Conservation (phyloP, 2,329 filamentous ascomycete genomes). For the Orbilia ellipsospora region DNA sequence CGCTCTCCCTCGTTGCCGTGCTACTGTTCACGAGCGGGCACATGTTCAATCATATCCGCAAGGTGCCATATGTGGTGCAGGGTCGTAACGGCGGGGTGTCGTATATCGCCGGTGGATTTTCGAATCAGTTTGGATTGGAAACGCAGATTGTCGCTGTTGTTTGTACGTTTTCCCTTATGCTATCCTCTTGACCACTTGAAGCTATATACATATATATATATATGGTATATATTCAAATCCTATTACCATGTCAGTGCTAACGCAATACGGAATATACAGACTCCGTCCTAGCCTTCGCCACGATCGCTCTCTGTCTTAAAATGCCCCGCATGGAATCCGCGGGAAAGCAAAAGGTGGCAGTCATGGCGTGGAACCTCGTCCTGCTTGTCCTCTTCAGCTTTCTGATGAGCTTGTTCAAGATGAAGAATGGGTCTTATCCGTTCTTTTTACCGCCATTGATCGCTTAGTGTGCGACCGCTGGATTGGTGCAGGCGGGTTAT, state of each 20-base stretch:
- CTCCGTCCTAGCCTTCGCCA: conserved; percentile 84
- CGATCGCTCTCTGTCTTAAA: conserved; percentile 90
- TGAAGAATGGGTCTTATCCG: conserved; percentile 94
- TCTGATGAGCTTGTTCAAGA: conserved; percentile 89
- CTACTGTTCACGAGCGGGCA: conserved; percentile 94
- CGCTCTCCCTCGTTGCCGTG: conserved; percentile 85
- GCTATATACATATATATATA: neutral
- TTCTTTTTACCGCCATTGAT: conserved; percentile 93
- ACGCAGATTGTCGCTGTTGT: conserved; percentile 94
- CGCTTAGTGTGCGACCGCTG: conserved; percentile 23
- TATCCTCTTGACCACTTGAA: conserved; percentile 12
- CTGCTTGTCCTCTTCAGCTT: conserved; percentile 91
- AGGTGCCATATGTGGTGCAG: conserved; percentile 89
- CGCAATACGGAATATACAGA: conserved; percentile 64
- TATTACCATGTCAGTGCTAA: neutral
- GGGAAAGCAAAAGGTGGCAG: conserved; percentile 80
- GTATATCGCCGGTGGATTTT: conserved; percentile 92
- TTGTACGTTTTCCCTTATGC: conserved; percentile 72
- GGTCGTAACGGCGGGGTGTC: conserved; percentile 85
- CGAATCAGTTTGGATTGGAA: conserved; percentile 92
- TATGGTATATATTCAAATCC: neutral
- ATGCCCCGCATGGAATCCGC: conserved; percentile 86
- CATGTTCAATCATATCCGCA: conserved; percentile 99
- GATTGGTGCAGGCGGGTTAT: conserved; percentile 2
- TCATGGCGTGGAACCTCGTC: conserved; percentile 80